Evolutionary conservation across 2,329 filamentous ascomycete genomes (phyloP), one percentile per base, ranked within the genome.

Genomic region (Penicillium sp.): DNA sequence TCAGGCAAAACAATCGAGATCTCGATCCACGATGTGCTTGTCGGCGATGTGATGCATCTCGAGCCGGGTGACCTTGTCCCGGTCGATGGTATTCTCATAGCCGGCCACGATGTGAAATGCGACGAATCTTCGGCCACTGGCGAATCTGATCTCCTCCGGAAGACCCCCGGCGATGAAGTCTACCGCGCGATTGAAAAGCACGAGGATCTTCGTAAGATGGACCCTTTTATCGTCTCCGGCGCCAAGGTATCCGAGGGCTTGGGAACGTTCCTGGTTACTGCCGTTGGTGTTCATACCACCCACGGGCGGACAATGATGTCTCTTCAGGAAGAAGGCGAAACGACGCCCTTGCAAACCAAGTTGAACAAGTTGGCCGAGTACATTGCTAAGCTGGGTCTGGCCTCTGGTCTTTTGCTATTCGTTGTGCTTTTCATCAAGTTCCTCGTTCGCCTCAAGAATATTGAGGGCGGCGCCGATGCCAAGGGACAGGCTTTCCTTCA

Each of bases 141-240:
- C 60, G 90, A 92, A 76, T 91, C 89, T 0, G 88, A 90, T 61
- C 74, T 91, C 9, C 78, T 92, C 35, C 87, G 85, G 68, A 93
- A 93, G 75, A 82, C 79, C 1, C 73, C 84, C 2, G 87, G 82
- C 2, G 84, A 86, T 31, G 87, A 89, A 13, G 88, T 88, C 19
- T 87, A 83, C 70, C 81, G 81, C 36, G 82, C 85, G 3, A 87
- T 89, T 62, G 83, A 88, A 61, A 80, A 83, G 50, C 80, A 85
- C 59, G 81, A 87, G 54, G 80, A 80, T 16, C 76, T 88, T 36
- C 82, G 82, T 62, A 90, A 90, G 68, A 78, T 89, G 61, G 90
- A 93, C 66, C 90, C 90, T 0, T 94, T 94, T 73, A 92, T 94
- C 61, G 80, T 93, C 4, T 93, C 89, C 22, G 90, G 90, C 47